Conservation (phyloP, 2,329 filamentous ascomycete species). For the Talaromyces sp. region DNA sequence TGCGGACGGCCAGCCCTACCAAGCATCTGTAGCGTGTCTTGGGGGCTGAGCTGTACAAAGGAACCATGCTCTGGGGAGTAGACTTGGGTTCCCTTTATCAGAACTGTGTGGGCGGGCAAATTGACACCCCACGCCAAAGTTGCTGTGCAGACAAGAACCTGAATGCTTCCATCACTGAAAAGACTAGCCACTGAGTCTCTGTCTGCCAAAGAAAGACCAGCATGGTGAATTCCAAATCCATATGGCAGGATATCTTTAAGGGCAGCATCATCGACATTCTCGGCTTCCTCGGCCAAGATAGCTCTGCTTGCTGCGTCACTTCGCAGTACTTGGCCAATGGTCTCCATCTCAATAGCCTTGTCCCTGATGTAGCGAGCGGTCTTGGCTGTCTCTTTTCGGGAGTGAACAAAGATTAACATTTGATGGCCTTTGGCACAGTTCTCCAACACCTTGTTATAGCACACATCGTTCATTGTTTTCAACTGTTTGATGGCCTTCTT, state of each 20-base stretch:
- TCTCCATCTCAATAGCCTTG: conserved; percentile 94
- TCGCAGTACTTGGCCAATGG: conserved; percentile 89
- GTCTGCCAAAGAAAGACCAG: conserved; percentile 93
- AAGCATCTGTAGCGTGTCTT: conserved; percentile 97
- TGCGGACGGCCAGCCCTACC: conserved; percentile 94
- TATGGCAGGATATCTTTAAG: conserved; percentile 93
- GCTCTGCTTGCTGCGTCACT: conserved; percentile 89
- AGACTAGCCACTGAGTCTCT: conserved; percentile 92
- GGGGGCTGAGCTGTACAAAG: conserved; percentile 95
- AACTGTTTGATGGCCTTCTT: conserved; percentile 98
- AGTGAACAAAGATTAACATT: conserved; percentile 99
- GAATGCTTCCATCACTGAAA: conserved; percentile 83
- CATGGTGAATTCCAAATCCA: conserved; percentile 96
- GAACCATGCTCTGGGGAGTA: conserved; percentile 98
- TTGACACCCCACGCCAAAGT: conserved; percentile 99
- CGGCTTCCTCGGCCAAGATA: conserved; percentile 77
- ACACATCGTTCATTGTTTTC: conserved; percentile 99
- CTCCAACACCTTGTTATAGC: conserved; percentile 94
- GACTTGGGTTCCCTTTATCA: conserved; percentile 97
- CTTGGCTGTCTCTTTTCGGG: conserved; percentile 95
- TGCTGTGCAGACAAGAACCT: conserved; percentile 93
- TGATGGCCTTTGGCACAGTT: conserved; percentile 54
- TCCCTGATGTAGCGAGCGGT: conserved; percentile 94
- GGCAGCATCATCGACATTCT: conserved; percentile 74
- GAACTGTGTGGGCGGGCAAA: conserved; percentile 91